phyloP scores from a whole-genome alignment of 768 basidiomycete species.

The Clitopilus hobsonii region DNA sequence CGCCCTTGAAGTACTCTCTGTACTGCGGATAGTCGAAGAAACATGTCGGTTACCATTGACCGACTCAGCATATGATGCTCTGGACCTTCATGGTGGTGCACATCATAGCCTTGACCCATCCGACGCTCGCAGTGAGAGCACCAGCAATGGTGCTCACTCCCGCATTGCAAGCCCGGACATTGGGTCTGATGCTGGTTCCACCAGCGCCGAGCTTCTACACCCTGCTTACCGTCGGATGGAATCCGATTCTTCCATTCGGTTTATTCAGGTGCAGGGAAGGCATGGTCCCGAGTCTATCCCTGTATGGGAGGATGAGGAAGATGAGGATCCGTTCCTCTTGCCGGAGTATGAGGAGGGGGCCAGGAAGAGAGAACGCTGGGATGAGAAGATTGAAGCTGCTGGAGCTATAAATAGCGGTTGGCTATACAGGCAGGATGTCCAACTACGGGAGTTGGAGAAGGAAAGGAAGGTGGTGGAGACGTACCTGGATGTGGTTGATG shows the following conservation, averaged over 20 bases:
- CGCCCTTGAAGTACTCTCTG: conserved; percentile 79
- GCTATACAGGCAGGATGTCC: conserved; percentile 70
- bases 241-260: conserved; percentile 56
- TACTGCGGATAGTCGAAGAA: conserved; percentile 80
- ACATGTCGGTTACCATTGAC: conserved; percentile 65
- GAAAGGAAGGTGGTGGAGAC: conserved; percentile 52
- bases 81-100: background rate
- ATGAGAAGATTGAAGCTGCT: conserved; percentile 49
- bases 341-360: conserved; percentile 28
- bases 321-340: conserved; percentile 24
- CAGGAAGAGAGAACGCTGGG: conserved; percentile 72
- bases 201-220: conserved; percentile 28
- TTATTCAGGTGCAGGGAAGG: conserved; percentile 65
- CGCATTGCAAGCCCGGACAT: conserved; percentile 38
- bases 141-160: conserved; percentile 43
- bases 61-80: conserved; percentile 80
- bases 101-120: background rate
- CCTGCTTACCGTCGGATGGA: conserved; percentile 34
- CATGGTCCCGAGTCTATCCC: conserved; percentile 48
- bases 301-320: conserved; percentile 78
- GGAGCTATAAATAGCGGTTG: conserved; percentile 73
- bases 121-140: conserved; percentile 40
- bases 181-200: conserved; percentile 25
- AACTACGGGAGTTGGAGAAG: conserved; percentile 44
- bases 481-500: conserved; percentile 78